Evolutionary conservation across 345 rosid genomes (phyloP), one percentile per base, ranked within the genome.

Genomic region (Sisymbrium altissimum): DNA sequence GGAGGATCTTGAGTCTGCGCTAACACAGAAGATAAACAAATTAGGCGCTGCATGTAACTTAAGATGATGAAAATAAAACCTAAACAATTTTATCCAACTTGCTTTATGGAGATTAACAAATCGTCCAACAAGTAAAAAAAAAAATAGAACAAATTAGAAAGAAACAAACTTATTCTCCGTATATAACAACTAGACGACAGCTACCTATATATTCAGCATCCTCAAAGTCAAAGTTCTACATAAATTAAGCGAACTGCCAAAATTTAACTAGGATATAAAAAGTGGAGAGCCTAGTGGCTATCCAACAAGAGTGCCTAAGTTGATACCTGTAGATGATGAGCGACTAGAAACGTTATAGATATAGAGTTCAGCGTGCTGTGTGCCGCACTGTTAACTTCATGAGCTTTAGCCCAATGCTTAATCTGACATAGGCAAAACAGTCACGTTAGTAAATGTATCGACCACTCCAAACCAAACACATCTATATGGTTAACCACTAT

Each of bases 1-100:
- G 90, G 86, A 75, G 90, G 90, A 49, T 68, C 55, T 60, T 80
- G 88, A 75, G 83, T 82, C 90, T 86, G 83, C 70, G 62, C 45
- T 29, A 40, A 50, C 21, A 75, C n/a, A 79, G 38, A 61, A 35
- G 53, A 71, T 32, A 66, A 72, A 14, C 43, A 64, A 14, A 39
- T 72, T 38, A 71, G 52, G 18, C 23, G 7, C 10, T 46, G 7
- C 35, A 36, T 46, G 66, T 25, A 46, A 62, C 60, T 36, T 19
- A 44, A 18, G 15, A 45, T 27, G 48, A 39, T 29, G 38, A 40
- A 45, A 44, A 29, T 21, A 29, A 12, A 66, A n/a, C 23, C 36
- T 14, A 23, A 8, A 67, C 9, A 38, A n/a, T 39, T 21, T 2
- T 10, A 27, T 14, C 9, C 4, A 39, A 39, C 38, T 67, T 38